Base-by-base conservation (phyloP, 495 filamentous ascomycete species). In the Massariosphaeria phaeospora region DNA sequence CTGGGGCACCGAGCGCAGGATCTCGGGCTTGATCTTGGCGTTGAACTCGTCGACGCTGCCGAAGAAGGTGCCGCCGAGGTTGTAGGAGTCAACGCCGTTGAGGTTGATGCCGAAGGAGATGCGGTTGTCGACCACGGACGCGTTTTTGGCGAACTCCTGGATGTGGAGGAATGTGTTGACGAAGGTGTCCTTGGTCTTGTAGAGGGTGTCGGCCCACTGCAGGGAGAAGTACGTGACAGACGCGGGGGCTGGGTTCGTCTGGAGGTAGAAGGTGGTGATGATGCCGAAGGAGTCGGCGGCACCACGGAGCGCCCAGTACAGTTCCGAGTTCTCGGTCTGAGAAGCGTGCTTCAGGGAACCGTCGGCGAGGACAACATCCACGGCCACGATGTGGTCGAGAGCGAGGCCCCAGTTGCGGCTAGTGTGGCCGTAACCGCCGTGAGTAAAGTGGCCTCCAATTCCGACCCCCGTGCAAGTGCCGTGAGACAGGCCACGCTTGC, bases 371-470 rank as follows among this genome's bases (percentile, higher is more conserved):
- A 89, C 82, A 1, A 86, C 81, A 29, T 83, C 75, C 15, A 78
- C 64, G 12, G 61, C 79, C 13, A 79, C 50, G 40, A 89, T 76
- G 29, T 76, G 76, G 59, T 90, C 86, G 39, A 90, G 67, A 0
- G 82, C 72, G 0, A 79, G 64, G 15, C 86, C 86, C 73, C 78
- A 86, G 27, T 78, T 75, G 18, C 84, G 79, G 6, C 81, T 81
- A 6, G 70, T 72, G 23, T 77, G 72, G 0, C 85, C 86, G 35
- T 76, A 80, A 5, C 86, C 86, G 12, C 85, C 86, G 47, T 88
- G 83, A 0, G 83, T 83, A 42, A 79, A 75, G 65, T 91, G 88
- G 4, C 88, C 88, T 20, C 82, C 85, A 18, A 85, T 76, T 13
- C 88, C 88, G 25, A 87, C 78, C n/a, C 70, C 64, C 6, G 83